Conservation (phyloP, 2,329 filamentous ascomycete species). For the Fusarium nurragi region DNA sequence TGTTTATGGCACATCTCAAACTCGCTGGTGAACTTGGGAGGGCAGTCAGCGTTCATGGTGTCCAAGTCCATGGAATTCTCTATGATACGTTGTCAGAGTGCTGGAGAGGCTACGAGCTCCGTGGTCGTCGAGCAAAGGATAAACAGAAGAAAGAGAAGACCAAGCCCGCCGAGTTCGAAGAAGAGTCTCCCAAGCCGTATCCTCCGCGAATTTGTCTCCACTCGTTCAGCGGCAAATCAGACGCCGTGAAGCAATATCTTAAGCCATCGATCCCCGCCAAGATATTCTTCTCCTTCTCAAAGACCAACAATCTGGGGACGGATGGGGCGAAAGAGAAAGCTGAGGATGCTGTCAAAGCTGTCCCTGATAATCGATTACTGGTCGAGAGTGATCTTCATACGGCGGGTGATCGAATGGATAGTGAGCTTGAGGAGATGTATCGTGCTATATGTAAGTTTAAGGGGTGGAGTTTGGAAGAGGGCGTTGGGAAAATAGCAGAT, state of each 20-base stretch:
- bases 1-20: constrained; percentile 71
- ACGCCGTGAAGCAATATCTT: constrained; percentile 79
- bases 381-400: constrained; percentile 87
- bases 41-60: constrained; percentile 73
- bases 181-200: constrained; percentile 56
- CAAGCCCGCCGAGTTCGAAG: constrained; percentile 45
- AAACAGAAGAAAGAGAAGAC: constrained; percentile 25
- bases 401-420: constrained; percentile 82
- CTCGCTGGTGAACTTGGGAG: constrained; percentile 73
- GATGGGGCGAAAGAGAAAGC: constrained; percentile 58
- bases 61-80: constrained; percentile 75
- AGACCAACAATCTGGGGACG: constrained; percentile 76
- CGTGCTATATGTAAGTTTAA: constrained; percentile 77
- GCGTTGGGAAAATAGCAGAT: constrained; percentile 68
- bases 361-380: constrained; percentile 80
- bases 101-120: constrained; percentile 72
- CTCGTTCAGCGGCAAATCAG: constrained; percentile 81
- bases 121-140: constrained; percentile 58
- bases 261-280: constrained; percentile 74
- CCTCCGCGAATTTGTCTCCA: constrained; percentile 89
- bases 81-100: constrained; percentile 68
- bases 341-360: constrained; percentile 70
- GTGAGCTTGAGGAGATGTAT: constrained; percentile 74
- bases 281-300: constrained; percentile 88
- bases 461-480: constrained; percentile 76